Conservation (phyloP, 73 alveolate genomes). For the Paramecium biaurelia region DNA sequence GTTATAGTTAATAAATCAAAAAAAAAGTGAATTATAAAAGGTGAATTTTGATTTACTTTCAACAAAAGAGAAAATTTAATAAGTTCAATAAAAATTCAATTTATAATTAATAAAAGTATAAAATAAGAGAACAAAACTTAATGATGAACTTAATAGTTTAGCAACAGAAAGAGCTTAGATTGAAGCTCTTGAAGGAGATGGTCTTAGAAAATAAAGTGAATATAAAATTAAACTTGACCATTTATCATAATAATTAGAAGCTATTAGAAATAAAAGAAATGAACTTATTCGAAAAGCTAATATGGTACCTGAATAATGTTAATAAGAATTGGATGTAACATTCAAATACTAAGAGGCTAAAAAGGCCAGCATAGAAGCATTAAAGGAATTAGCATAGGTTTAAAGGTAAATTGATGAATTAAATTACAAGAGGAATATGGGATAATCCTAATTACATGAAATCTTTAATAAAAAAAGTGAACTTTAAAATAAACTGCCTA, state of each 20-base stretch:
- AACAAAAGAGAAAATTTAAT: neutral
- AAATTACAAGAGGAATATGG: slow-evolving; percentile 43
- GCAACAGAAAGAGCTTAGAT: slow-evolving; percentile 7
- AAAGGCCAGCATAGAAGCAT: neutral
- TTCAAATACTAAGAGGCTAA: slow-evolving; percentile 1
- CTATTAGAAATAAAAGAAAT: neutral
- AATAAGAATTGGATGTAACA: neutral
- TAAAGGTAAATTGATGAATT: slow-evolving; percentile 33
- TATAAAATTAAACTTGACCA: neutral
- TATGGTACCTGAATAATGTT: slow-evolving; percentile 28
- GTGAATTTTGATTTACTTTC: neutral
- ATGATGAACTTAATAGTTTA: slow-evolving; percentile 14
- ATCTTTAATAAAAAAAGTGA: slow-evolving; percentile 34
- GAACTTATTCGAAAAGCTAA: neutral
- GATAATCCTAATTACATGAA: neutral
- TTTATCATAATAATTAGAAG: neutral
- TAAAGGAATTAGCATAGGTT: neutral
- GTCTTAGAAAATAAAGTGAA: neutral
- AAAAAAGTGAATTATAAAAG: neutral
- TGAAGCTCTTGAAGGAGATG: slow-evolving; percentile 7
- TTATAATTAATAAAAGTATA: neutral
- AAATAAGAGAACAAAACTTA: neutral
- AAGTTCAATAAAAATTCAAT: slow-evolving; percentile 31
- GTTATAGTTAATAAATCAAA: neutral
- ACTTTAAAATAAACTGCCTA: neutral